Percentiles rank a stretch among this genome's conserved stretches.
These are phyloP conservation scores for Gracilariopsis chorda DNA, from an alignment of 23 red algal species.

Conservation along the genomic window DNA sequence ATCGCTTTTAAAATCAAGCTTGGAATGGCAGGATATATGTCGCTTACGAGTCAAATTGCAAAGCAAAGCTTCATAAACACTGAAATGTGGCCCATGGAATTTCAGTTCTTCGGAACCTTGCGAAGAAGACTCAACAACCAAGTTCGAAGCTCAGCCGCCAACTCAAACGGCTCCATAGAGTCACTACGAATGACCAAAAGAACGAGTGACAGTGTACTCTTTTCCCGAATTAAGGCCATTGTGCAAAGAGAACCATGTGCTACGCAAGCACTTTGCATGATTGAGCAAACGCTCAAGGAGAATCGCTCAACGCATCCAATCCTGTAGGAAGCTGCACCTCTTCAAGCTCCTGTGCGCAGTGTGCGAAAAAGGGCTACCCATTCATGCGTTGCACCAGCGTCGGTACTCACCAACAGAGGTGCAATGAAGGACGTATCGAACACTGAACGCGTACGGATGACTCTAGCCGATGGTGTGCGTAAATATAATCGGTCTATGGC, in stretches of 20 bases:
- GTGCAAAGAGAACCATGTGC: not conserved
- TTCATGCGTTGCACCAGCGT: not conserved
- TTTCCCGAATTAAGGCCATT: not conserved
- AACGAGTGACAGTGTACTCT: not conserved
- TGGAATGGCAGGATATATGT: not conserved
- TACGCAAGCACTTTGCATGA: not conserved
- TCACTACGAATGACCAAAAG: not conserved
- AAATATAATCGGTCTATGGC: not conserved
- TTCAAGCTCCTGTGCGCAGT: not conserved
- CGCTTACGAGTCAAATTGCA: not conserved
- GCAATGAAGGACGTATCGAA: not conserved
- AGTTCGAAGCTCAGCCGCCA: not conserved
- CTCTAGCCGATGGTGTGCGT: not conserved
- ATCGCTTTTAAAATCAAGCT: not conserved
- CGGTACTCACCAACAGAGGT: not conserved
- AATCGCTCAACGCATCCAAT: not conserved
- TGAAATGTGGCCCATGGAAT: not conserved
- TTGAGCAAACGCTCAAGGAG: not conserved
- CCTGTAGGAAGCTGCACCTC: not conserved
- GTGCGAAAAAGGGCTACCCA: not conserved
- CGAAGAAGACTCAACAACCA: not conserved
- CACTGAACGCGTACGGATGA: too few relatives aligned
- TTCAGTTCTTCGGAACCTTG: not conserved
- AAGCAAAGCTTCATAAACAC: not conserved
- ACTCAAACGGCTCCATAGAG: not conserved